Evolutionary conservation across 1,284 basidiomycete species (phyloP), one percentile per base, ranked within the genome.

Genomic region (Naganishia sp.): DNA sequence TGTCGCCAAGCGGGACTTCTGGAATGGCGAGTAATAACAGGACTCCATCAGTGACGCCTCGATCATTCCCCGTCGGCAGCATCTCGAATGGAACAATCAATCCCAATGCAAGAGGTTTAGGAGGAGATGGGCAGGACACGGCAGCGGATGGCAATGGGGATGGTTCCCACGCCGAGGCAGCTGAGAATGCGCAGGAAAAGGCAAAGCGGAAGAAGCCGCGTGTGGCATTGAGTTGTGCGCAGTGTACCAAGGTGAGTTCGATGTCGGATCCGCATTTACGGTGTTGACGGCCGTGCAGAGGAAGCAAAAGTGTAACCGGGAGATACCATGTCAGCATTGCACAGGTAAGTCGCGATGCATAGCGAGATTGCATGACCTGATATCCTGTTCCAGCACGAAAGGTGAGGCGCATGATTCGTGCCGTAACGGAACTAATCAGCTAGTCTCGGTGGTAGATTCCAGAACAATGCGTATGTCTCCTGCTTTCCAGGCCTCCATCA

Each of bases 311-410:
- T 80, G 79, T 67, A 79, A 80, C 64, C 70, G 79, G 46, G 77
- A 80, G 57, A 77, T 78, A 46, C 79, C 79, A n/a, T 80, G 79
- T 72, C 77, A 80, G 69, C 78, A 80, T 67, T 80, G 79, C 77
- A 75, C 9, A 33, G 60, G 55, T 68, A 44, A 46, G 39, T 44
- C 31, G 31, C 33, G 18, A 31, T 6, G 64, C 69, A 67, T 73
- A 72, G 73, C 53, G 63, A 71, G 48, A 10, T 36, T 15, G 43
- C 59, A 7, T n/a, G 45, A 55, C 16, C 46, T 65, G 55, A 53
- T 49, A 23, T 28, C 45, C 25, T 55, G 31, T n/a, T 36, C 16
- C 60, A 76, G 78, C 77, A 28, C 74, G 79, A 39, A 79, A 78
- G 69, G 65, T 67, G 43, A 63, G 49, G 50, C 31, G 28, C 28